Conservation (phyloP, 192 early-diverging fungal species). For the Diversispora epigaea region DNA sequence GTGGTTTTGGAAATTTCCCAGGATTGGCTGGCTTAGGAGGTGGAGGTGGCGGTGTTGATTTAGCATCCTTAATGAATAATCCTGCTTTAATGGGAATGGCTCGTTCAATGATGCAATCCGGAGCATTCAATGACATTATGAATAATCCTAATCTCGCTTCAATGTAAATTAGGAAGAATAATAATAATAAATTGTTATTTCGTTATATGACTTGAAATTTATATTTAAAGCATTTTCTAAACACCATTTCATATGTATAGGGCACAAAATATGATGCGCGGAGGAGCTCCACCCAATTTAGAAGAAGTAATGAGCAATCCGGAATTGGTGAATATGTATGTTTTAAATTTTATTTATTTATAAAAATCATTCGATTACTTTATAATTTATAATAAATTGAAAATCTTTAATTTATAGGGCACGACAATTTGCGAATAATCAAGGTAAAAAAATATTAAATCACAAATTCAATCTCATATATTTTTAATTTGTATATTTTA, state of each 20-base stretch:
- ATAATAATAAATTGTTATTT: conserved; percentile 27
- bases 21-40: conserved; percentile 41
- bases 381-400: background rate
- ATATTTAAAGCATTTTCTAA: conserved; percentile 9
- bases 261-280: conserved; percentile 78
- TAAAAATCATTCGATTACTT: background rate
- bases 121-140: conserved; percentile 80
- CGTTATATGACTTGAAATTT: conserved; percentile 1
- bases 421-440: conserved; percentile 44
- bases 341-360: conserved; percentile 19
- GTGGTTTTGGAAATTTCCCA: conserved; percentile 32
- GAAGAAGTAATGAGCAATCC: conserved; percentile 74
- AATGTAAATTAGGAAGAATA: too few relatives aligned
- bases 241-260: conserved; percentile 35
- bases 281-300: conserved; percentile 57
- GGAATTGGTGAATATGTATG: conserved; percentile 55
- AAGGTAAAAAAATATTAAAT: conserved; percentile 4
- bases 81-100: conserved; percentile 96
- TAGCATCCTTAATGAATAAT: conserved; percentile 85
- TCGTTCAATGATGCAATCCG: conserved; percentile 85
- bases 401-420: conserved; percentile 37
- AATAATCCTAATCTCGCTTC: conserved; percentile 87
- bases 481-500: too few relatives aligned
- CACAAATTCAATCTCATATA: too few relatives aligned
- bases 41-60: conserved; percentile 74